Conservation (phyloP, 23 red algal genomes). For the Gracilaria caudata region DNA sequence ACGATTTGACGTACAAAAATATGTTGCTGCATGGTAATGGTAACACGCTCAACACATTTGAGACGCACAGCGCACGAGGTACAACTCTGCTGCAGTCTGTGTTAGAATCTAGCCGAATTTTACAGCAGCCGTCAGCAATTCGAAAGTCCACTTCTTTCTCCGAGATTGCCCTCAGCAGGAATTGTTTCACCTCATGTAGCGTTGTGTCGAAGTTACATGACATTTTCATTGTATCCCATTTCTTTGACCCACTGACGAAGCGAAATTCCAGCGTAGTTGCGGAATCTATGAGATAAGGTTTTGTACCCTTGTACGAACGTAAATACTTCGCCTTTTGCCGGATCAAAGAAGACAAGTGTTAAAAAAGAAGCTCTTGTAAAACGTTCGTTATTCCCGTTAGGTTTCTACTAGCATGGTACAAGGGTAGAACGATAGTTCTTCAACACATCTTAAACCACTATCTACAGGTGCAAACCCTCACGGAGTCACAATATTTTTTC, state of each 20-base stretch:
- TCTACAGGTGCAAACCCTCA: no score
- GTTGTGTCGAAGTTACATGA: not conserved
- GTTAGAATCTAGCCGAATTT: not conserved
- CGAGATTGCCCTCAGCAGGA: not conserved
- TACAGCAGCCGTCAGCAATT: not conserved
- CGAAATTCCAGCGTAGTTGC: not conserved
- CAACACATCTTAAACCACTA: no score
- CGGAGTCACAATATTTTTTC: no score
- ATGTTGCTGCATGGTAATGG: not conserved
- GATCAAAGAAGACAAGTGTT: no score
- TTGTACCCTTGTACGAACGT: no score
- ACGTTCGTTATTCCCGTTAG: no score
- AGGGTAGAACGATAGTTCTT: no score
- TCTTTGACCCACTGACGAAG: not conserved
- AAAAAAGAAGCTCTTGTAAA: no score
- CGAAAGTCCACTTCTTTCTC: not conserved
- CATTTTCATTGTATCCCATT: not conserved
- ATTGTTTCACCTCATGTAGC: not conserved
- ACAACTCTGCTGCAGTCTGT: not conserved
- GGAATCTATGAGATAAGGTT: not conserved
- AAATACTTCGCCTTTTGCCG: no score
- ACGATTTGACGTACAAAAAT: constrained; percentile 83
- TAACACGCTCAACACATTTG: not conserved
- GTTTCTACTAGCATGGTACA: no score
- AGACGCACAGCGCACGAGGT: not conserved